These are phyloP conservation scores for Phytophthora chlamydospora DNA, from an alignment of 352 stramenopile genomes.

Conservation along the genomic window DNA sequence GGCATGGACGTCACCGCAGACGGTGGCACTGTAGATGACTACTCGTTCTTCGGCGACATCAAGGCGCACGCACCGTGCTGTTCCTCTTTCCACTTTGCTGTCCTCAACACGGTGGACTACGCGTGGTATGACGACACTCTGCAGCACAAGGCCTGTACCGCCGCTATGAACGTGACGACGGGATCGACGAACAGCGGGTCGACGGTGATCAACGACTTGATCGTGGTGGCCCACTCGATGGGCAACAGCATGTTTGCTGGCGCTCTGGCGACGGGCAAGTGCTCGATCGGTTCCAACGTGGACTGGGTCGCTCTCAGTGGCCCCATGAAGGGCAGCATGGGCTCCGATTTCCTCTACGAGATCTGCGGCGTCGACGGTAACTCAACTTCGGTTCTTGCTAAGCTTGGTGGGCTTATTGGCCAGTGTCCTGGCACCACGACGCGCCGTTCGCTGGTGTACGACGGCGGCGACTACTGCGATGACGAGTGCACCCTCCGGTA, in stretches of 20 bases:
- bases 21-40: constrained; percentile 36
- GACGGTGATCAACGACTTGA: constrained; percentile 54
- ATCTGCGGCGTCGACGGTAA: constrained; percentile 36
- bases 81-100: constrained; percentile 46
- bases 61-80: constrained; percentile 60
- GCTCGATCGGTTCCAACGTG: constrained; percentile 39
- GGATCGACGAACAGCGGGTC: constrained; percentile 15
- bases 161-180: constrained; percentile 37
- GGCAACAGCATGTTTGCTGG: constrained; percentile 56
- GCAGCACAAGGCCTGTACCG: constrained; percentile 46
- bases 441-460: constrained; percentile 42
- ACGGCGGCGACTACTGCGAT: constrained; percentile 42
- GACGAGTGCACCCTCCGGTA: constrained; percentile 35
- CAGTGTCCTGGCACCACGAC: constrained; percentile 47
- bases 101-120: constrained; percentile 56
- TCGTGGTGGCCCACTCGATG: constrained; percentile 65
- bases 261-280: constrained; percentile 51
- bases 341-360: constrained; percentile 46
- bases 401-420: constrained; percentile 40
- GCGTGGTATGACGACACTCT: constrained; percentile 54
- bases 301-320: constrained; percentile 47
- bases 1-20: constrained; percentile 47
- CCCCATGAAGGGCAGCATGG: constrained; percentile 59
- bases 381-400: constrained; percentile 19
- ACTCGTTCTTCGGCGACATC: constrained; percentile 52